These are phyloP conservation scores for Primulina eburnea DNA, from an alignment of 257 asterid species.

Conservation along the genomic window DNA sequence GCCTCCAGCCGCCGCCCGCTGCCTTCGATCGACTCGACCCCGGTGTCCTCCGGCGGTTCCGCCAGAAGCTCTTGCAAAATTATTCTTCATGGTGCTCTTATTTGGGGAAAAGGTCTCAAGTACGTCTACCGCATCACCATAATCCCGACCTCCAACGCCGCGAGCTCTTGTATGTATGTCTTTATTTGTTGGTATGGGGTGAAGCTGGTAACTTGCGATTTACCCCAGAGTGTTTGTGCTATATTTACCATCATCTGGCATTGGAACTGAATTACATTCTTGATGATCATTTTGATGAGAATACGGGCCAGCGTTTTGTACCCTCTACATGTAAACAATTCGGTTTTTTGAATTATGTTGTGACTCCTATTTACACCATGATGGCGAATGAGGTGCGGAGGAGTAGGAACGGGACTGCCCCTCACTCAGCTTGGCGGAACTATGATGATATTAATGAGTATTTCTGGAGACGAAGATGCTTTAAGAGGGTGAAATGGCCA, in stretches of 20 bases:
- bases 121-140: conserved; percentile 68
- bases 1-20: conserved; percentile 85
- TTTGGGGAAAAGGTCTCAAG: conserved; percentile 60
- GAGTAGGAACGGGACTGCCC: conserved; percentile 89
- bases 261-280: conserved; percentile 85
- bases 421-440: conserved; percentile 96
- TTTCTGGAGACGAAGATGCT: conserved; percentile 92
- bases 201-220: conserved; percentile 88
- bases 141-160: conserved; percentile 57
- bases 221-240: conserved; percentile 80
- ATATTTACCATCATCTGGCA: conserved; percentile 84
- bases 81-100: conserved; percentile 87
- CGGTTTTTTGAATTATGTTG: conserved; percentile 59
- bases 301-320: conserved; percentile 78
- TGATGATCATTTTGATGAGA: conserved; percentile 90
- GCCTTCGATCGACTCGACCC: conserved; percentile 78
- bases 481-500: conserved; percentile 91
- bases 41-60: conserved; percentile 74
- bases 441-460: conserved; percentile 94
- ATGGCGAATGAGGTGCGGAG: conserved; percentile 73
- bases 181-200: conserved; percentile 87
- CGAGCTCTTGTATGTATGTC: conserved; percentile 78
- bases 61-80: conserved; percentile 59
- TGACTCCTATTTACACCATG: conserved; percentile 80
- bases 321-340: conserved; percentile 84